Percentiles rank a stretch among this genome's conserved stretches.
These are phyloP conservation scores for Phytophthora ohioensis DNA, from an alignment of 352 stramenopile genomes.

Conservation along the genomic window DNA sequence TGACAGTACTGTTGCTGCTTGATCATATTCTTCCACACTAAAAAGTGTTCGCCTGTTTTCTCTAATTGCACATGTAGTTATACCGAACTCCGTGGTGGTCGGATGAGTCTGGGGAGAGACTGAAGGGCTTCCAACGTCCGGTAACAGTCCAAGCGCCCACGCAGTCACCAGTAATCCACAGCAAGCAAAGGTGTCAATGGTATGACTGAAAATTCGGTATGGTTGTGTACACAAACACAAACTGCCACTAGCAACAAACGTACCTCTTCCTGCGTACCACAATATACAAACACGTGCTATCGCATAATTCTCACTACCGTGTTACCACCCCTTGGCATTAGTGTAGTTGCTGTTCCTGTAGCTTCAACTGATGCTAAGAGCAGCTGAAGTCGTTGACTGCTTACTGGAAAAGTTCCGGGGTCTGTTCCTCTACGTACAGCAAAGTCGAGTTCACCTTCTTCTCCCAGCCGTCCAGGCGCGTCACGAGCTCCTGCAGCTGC, in stretches of 20 bases:
- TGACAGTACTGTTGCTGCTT: background rate
- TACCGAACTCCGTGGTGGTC: slow-evolving; percentile 56
- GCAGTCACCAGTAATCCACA: slow-evolving; percentile 36
- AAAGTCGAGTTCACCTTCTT: slow-evolving; percentile 88
- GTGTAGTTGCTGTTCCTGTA: slow-evolving; percentile 12
- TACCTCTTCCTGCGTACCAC: background rate
- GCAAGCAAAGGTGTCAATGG: slow-evolving; percentile 58
- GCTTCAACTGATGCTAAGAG: slow-evolving; percentile 8
- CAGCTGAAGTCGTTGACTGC: slow-evolving; percentile 6
- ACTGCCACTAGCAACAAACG: background rate
- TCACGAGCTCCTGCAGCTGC: slow-evolving; percentile 80
- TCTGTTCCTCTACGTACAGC: slow-evolving; percentile 89
- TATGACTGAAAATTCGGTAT: slow-evolving; percentile 47
- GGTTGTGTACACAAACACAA: slow-evolving; percentile 1
- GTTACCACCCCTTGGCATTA: slow-evolving; percentile 23
- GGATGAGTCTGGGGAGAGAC: slow-evolving; percentile 43
- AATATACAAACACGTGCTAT: slow-evolving; percentile 15
- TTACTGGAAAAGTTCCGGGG: slow-evolving; percentile 88
- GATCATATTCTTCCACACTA: background rate
- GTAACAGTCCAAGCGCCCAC: slow-evolving; percentile 17
- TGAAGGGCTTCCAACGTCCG: slow-evolving; percentile 33
- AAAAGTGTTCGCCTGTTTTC: no score
- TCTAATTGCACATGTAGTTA: slow-evolving; percentile 18
- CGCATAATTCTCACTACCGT: slow-evolving; percentile 26
- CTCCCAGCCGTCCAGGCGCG: slow-evolving; percentile 75